A percentile compares a stretch with the other conserved stretches of the same genome.
phyloP scores from a whole-genome alignment of 2,329 filamentous ascomycete species.

The Colletotrichum sidae region DNA sequence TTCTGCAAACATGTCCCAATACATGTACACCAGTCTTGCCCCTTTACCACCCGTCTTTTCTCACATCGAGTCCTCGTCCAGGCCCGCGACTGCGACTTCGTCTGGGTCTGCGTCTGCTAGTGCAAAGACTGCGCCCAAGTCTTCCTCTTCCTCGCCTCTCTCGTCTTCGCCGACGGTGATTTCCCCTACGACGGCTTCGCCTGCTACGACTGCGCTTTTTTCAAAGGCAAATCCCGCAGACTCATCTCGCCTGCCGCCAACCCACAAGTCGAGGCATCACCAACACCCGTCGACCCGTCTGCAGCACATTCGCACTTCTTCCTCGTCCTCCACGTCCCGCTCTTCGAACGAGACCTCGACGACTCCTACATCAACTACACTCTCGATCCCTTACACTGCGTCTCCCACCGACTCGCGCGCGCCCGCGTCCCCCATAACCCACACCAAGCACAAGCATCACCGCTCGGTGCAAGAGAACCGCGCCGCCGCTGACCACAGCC shows the following conservation, averaged over 20 bases:
- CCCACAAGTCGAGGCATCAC: conserved; percentile 2
- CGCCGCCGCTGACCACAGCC: conserved; percentile 13
- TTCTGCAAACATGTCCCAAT: conserved; percentile 37
- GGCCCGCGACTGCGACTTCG: conserved; percentile 23
- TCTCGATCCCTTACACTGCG: conserved; percentile 28
- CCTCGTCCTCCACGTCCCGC: conserved; percentile 43
- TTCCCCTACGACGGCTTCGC: conserved; percentile 45
- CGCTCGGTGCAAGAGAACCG: conserved; percentile 24
- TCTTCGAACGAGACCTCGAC: conserved; percentile 40
- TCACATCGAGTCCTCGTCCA: conserved; percentile 23
- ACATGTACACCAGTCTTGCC: conserved; percentile 39
- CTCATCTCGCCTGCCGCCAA: conserved; percentile 19
- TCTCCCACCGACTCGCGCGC: conserved; percentile 32
- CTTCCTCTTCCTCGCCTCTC: conserved; percentile 5
- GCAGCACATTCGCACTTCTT: conserved; percentile 47
- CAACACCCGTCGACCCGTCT: conserved; percentile 28
- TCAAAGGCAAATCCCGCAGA: conserved; percentile 25
- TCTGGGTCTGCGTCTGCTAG: not conserved
- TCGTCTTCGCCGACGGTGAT: conserved; percentile 29
- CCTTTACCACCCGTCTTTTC: conserved; percentile 37
- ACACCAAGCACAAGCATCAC: conserved; percentile 30
- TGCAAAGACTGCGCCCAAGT: conserved; percentile 4
- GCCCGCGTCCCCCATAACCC: conserved; percentile 33
- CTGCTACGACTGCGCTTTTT: conserved; percentile 38
- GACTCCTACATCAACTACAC: conserved; percentile 29